Base-by-base conservation (phyloP, 2,329 filamentous ascomycete genomes). In the Pseudocercospora cruenta region DNA sequence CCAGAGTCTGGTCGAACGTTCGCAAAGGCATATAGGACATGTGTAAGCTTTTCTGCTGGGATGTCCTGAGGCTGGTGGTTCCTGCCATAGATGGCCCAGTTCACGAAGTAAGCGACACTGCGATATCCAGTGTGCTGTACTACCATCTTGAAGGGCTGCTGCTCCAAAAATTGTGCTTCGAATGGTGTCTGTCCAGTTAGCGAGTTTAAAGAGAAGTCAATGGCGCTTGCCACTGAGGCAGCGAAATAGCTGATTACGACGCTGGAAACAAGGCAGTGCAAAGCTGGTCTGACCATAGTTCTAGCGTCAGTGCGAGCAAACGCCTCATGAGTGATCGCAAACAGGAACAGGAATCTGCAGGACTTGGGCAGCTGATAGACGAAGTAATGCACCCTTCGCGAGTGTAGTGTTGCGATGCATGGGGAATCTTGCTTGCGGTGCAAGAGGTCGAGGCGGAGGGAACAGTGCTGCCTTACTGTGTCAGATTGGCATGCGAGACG, bases 21-120 rank as follows among this genome's bases (percentile, higher is more conserved):
- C 75, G 92, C 94, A 80, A 98, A 98, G 16, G 94, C 86, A 74
- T 97, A 97, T 16, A 97, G 87, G 4, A 98, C 81, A 75, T 98
- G 94, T 0, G 94, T 98, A 49, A 97, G 86, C 63, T 92, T 90
- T 62, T 93, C 87, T 3, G 85, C 88, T 0, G 92, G 91, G 5
- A 98, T 85, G 76, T 96, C 88, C 75, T 96, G 91, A 0, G 94
- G 93, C n/a, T 89, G 86, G 77, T 95, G 91, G 73, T 94, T 90
- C 63, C 73, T 80, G 77, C 80, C 80, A 79, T 74, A 74, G 60
- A 76, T 77, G 3, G 72, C 75, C 75, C 75, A 77, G 33, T 77
- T 76, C 58, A 76, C 75, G 47, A 72, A 77, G 65, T 77, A 77
- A n/a, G 75, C 75, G 43, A 76, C 73, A 33, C 69, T 72, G 47